Conservation (phyloP, 345 rosid species). For the Raphanus raphanistrum region DNA sequence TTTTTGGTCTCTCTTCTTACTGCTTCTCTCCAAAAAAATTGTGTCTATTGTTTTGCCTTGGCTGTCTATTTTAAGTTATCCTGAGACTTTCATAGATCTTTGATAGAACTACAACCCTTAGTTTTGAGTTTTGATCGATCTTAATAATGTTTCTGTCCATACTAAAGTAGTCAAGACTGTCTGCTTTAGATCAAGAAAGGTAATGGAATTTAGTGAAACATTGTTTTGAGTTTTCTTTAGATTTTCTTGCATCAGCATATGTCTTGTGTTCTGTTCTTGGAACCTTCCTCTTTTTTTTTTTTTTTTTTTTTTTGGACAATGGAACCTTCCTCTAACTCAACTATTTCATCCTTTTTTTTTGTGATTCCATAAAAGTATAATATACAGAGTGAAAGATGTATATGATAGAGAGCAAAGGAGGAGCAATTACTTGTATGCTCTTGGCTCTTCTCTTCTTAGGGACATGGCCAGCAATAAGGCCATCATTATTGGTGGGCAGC, state of each 20-base stretch:
- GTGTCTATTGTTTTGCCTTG: background rate
- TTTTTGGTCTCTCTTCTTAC: conserved; percentile 6
- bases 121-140: background rate
- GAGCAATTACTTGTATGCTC: conserved; percentile 81
- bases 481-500: no score
- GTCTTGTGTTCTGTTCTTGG: conserved; percentile 18
- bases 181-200: conserved; percentile 1
- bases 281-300: background rate
- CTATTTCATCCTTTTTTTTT: background rate
- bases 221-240: background rate
- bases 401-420: conserved; percentile 81
- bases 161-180: background rate
- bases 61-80: background rate
- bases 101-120: background rate
- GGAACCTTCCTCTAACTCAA: background rate
- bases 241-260: background rate
- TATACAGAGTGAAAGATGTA: conserved; percentile 43
- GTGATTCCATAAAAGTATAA: background rate
- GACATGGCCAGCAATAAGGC: conserved; percentile 91
- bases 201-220: background rate
- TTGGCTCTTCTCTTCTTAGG: conserved; percentile 69
- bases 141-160: background rate
- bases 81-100: background rate
- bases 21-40: background rate
- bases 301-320: no score